These are phyloP conservation scores for Apophysomyces elegans DNA, from an alignment of 371 early-diverging fungal species.

Conservation along the genomic window DNA sequence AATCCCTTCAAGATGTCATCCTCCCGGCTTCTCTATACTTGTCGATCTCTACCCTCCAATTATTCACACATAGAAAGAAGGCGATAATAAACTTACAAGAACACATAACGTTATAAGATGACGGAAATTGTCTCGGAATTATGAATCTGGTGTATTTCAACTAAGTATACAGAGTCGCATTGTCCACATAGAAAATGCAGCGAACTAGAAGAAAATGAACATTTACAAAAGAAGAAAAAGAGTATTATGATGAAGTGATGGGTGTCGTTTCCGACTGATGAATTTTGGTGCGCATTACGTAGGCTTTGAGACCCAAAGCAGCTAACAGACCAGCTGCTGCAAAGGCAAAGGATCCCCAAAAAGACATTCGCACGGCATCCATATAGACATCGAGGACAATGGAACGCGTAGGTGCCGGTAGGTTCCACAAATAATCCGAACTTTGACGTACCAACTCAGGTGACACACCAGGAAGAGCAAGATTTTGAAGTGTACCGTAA, in stretches of 20 bases:
- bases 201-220: neutral
- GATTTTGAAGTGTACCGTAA: slow-evolving; percentile 12
- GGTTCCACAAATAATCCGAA: slow-evolving; percentile 33
- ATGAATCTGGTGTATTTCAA: too few species aligned
- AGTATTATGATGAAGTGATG: neutral
- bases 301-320: slow-evolving; percentile 34
- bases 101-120: too few species aligned
- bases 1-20: neutral
- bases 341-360: slow-evolving; percentile 41
- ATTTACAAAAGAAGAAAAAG: neutral
- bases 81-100: too few species aligned
- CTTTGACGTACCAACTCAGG: slow-evolving; percentile 34
- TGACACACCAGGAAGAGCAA: slow-evolving; percentile 26
- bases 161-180: too few species aligned
- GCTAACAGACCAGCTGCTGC: slow-evolving; percentile 33
- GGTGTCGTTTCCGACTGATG: neutral
- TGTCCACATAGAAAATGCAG: too few species aligned
- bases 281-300: slow-evolving; percentile 30
- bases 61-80: too few species aligned
- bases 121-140: too few species aligned
- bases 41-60: too few species aligned
- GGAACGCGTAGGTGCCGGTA: slow-evolving; percentile 30
- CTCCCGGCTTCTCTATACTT: neutral
- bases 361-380: slow-evolving; percentile 37
- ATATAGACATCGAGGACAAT: slow-evolving; percentile 35